Percentiles rank a stretch among this genome's conserved stretches.
Evolutionary conservation across 2,329 filamentous ascomycete genomes (phyloP).

Genomic region (Stemphylium lycopersici): DNA sequence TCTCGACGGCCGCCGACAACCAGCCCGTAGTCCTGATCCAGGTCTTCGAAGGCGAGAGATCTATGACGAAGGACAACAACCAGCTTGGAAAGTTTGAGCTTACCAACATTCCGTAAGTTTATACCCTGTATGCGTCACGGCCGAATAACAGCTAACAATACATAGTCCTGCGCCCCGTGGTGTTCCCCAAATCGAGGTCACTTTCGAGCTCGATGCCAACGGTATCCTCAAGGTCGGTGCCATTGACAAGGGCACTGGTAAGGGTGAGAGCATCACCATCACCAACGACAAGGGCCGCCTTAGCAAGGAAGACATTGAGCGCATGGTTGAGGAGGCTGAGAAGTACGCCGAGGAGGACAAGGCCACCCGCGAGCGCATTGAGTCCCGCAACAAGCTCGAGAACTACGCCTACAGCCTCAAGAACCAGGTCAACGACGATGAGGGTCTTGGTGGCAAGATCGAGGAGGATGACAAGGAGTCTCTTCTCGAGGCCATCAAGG

Average conservation of each 20-base stretch:
- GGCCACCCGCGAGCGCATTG: slow-evolving; percentile 94
- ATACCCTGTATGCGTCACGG: neutral
- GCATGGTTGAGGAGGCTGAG: slow-evolving; percentile 98
- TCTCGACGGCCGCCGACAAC: slow-evolving; percentile 96
- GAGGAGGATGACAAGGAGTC: slow-evolving; percentile 98
- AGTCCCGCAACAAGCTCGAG: slow-evolving; percentile 94
- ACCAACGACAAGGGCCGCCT: slow-evolving; percentile 99
- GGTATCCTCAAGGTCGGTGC: slow-evolving; percentile 97
- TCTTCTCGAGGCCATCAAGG: slow-evolving; percentile 94
- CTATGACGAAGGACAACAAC: slow-evolving; percentile 83
- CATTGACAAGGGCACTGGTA: slow-evolving; percentile 97
- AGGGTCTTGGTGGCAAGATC: slow-evolving; percentile 97
- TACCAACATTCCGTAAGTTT: slow-evolving; percentile 77
- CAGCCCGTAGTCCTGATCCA: slow-evolving; percentile 95
- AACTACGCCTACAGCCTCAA: slow-evolving; percentile 99
- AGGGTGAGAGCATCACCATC: slow-evolving; percentile 96
- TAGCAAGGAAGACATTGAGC: slow-evolving; percentile 95
- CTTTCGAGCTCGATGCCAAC: slow-evolving; percentile 97
- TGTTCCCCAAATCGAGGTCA: slow-evolving; percentile 97
- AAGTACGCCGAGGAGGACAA: slow-evolving; percentile 99
- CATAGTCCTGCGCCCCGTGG: slow-evolving; percentile 80
- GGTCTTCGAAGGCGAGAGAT: slow-evolving; percentile 92
- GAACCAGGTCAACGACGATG: slow-evolving; percentile 98
- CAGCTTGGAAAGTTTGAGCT: slow-evolving; percentile 97
- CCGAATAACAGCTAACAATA: slow-evolving; percentile 20